phyloP scores from a whole-genome alignment of 805 yeast species.

The Yarrowia sp. region DNA sequence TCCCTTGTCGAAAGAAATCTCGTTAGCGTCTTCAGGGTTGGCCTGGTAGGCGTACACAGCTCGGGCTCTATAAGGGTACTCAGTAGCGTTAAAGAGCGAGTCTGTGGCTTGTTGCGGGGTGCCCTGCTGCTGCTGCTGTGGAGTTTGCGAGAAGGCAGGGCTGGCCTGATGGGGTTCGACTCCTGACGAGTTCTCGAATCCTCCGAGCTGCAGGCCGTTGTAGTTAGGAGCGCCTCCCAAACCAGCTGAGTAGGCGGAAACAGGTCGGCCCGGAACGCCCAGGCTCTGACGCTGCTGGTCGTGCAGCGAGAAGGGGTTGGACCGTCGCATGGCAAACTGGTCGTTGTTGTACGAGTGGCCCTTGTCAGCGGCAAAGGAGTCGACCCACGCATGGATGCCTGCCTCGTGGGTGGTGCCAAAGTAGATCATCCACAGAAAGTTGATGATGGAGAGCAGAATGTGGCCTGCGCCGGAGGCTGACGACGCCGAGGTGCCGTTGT shows the following conservation, averaged over 20 bases:
- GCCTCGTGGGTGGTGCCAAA: conserved; percentile 90
- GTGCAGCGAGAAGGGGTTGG: conserved; percentile 34
- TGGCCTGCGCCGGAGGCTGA: conserved; percentile 95
- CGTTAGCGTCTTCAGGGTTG: conserved; percentile 90
- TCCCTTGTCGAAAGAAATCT: conserved; percentile 86
- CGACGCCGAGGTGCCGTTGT: conserved; percentile 65
- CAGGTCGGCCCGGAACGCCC: conserved; percentile 40
- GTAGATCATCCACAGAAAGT: conserved; percentile 84
- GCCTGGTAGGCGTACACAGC: conserved; percentile 90
- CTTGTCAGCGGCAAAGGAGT: conserved; percentile 67
- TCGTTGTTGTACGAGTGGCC: conserved; percentile 37
- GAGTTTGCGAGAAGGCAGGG: conserved; percentile 5
- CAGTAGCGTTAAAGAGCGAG: conserved; percentile 48
- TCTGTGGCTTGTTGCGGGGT: conserved; percentile 32
- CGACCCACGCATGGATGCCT: conserved; percentile 84
- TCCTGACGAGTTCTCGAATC: conserved; percentile 50
- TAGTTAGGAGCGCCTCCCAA: conserved; percentile 14
- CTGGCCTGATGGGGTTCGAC: conserved; percentile 9
- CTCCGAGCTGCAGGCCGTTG: conserved; percentile 45
- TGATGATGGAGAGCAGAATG: conserved; percentile 79
- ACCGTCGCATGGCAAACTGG: conserved; percentile 31
- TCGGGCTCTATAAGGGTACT: conserved; percentile 82
- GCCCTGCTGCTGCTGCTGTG: conserved; percentile 6
- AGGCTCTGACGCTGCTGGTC: conserved; percentile 34
- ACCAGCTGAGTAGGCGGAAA: conserved; percentile 49